Conservation (phyloP, 129 eudicot species). For the Oenanthe sinensis region DNA sequence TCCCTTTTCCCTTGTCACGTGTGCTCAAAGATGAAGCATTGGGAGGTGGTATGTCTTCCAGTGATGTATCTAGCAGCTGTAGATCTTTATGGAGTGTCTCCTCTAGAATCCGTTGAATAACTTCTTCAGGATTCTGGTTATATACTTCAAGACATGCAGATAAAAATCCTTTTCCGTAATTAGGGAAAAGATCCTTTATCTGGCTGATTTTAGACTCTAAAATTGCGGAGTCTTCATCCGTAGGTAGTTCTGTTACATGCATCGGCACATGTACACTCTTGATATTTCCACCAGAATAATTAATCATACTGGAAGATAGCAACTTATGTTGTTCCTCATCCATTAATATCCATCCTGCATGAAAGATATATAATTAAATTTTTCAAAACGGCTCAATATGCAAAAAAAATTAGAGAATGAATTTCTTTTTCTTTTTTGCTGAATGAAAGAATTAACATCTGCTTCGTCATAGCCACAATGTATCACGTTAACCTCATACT, state of each 20-base stretch:
- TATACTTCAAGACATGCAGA: conserved; percentile 89
- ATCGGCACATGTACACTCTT: conserved; percentile 17
- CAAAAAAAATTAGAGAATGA: no score
- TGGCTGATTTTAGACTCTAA: conserved; percentile 85
- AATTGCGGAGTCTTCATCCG: conserved; percentile 74
- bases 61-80: conserved; percentile 56
- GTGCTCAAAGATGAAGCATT: conserved; percentile 23
- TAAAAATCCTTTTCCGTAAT: conserved; percentile 79
- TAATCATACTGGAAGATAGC: conserved; percentile 40
- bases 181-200: conserved; percentile 87
- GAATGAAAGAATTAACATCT: no score
- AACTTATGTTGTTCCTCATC: conserved; percentile 62
- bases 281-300: conserved; percentile 13
- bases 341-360: conserved; percentile 70
- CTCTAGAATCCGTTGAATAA: conserved; percentile 79
- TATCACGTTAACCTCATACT: no score
- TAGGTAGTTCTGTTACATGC: conserved; percentile 16
- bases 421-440: no score
- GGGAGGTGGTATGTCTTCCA: conserved; percentile 39
- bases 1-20: conserved; percentile 89
- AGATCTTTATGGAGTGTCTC: conserved; percentile 80
- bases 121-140: conserved; percentile 80
- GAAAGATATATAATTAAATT: background rate
- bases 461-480: no score
- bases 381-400: background rate